These are phyloP conservation scores for Hypsizygus marmoreus DNA, from an alignment of 768 basidiomycete genomes.

Conservation along the genomic window DNA sequence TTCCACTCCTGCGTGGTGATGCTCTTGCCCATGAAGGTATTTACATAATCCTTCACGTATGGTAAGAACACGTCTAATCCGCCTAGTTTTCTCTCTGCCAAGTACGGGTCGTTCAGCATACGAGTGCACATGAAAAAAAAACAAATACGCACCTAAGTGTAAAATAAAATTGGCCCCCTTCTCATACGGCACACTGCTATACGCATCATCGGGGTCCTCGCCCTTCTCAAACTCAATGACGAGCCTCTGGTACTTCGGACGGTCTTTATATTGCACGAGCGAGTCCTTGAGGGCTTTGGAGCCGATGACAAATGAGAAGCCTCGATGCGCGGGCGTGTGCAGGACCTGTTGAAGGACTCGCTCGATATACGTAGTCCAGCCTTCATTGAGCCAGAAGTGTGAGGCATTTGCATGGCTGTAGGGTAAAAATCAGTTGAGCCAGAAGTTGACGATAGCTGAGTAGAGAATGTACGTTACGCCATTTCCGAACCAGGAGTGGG, in stretches of 20 bases:
- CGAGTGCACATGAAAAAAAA: not conserved
- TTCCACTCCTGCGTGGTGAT: conserved; percentile 88
- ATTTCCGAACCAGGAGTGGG: conserved; percentile 93
- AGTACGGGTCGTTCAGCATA: not conserved
- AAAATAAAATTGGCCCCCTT: conserved; percentile 90
- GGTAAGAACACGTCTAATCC: conserved; percentile 83
- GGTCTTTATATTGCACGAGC: conserved; percentile 56
- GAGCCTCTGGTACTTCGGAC: conserved; percentile 77
- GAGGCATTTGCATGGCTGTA: conserved; percentile 66
- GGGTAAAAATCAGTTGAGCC: not conserved
- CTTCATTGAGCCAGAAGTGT: conserved; percentile 91
- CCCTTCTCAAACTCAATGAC: conserved; percentile 74
- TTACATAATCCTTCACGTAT: conserved; percentile 81
- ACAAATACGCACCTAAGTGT: conserved; percentile 62
- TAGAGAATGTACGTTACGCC: conserved; percentile 63
- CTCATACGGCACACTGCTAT: conserved; percentile 77
- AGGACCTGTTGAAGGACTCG: conserved; percentile 71
- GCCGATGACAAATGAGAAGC: conserved; percentile 80
- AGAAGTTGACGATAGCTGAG: not conserved
- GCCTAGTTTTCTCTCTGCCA: conserved; percentile 68
- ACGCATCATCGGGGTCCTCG: conserved; percentile 80
- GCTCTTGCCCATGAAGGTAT: conserved; percentile 78
- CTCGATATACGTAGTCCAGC: conserved; percentile 94
- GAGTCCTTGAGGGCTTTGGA: conserved; percentile 71
- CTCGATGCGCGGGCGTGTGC: conserved; percentile 75